phyloP scores from a whole-genome alignment of 371 early-diverging fungal species.

The Quaeritorhiza haematococci region DNA sequence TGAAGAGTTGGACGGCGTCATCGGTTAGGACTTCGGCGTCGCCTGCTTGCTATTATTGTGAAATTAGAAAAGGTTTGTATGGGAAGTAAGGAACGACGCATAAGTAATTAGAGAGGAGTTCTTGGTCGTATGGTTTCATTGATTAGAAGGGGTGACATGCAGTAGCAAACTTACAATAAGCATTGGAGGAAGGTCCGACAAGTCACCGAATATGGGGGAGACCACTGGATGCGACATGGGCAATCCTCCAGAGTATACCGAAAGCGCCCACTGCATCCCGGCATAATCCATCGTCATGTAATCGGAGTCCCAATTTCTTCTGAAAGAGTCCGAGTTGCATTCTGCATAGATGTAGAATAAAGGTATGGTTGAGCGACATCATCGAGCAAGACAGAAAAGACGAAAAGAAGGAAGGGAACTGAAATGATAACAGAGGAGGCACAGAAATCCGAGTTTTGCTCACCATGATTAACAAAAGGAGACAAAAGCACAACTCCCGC shows the following conservation, averaged over 20 bases:
- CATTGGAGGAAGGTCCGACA: conserved; percentile 45
- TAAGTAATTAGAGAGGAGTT: too few relatives aligned
- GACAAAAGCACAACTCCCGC: conserved; percentile 20
- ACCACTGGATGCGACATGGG: conserved; percentile 16
- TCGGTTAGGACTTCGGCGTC: conserved; percentile 50
- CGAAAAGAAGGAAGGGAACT: neutral
- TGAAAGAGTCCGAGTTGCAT: conserved; percentile 29
- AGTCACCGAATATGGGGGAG: conserved; percentile 27
- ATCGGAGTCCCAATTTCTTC: conserved; percentile 20
- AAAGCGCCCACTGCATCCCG: conserved; percentile 31
- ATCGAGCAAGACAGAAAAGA: neutral
- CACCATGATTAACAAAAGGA: conserved; percentile 24
- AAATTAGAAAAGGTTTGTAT: too few relatives aligned
- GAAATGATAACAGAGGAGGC: neutral
- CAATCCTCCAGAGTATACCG: conserved; percentile 11
- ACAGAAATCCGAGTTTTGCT: neutral
- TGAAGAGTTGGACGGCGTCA: conserved; percentile 28
- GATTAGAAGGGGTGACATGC: too few relatives aligned
- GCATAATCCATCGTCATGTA: conserved; percentile 21
- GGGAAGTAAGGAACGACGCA: too few relatives aligned
- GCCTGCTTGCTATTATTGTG: conserved; percentile 54
- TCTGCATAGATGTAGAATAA: conserved; percentile 41
- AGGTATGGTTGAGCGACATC: conserved; percentile 21
- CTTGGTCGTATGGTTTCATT: too few relatives aligned
- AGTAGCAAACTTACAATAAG: too few relatives aligned